These are phyloP conservation scores for Brettanomyces sp. DNA, from an alignment of 805 yeast species.

Conservation along the genomic window DNA sequence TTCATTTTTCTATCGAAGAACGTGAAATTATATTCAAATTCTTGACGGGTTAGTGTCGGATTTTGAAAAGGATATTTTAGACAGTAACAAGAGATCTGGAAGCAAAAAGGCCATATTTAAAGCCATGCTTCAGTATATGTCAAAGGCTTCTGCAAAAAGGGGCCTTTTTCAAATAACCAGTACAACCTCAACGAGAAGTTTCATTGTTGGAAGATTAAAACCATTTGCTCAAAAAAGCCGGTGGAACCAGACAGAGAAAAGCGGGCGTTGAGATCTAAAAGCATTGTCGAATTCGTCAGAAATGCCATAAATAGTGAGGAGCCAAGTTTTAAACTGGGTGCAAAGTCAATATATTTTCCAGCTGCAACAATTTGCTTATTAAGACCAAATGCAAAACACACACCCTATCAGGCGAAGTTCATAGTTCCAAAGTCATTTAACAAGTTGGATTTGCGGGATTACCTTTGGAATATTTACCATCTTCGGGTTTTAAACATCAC, in stretches of 20 bases:
- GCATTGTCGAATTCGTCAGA: conserved; percentile 20
- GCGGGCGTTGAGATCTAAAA: conserved; percentile 20
- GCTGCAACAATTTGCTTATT: conserved; percentile 70
- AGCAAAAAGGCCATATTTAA: too few relatives aligned
- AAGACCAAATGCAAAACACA: conserved; percentile 91
- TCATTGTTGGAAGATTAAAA: conserved; percentile 21
- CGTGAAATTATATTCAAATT: too few relatives aligned
- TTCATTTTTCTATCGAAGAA: too few relatives aligned
- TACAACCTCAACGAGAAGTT: conserved; percentile 11
- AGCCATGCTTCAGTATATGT: too few relatives aligned
- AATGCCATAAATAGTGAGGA: conserved; percentile 50
- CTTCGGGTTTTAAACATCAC: conserved; percentile 83
- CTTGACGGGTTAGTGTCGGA: too few relatives aligned
- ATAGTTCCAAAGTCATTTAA: conserved; percentile 90
- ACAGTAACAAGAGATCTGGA: too few relatives aligned
- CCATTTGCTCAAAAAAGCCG: conserved; percentile 19
- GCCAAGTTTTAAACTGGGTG: conserved; percentile 81
- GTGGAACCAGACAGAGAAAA: conserved; percentile 13
- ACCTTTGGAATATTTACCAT: conserved; percentile 83
- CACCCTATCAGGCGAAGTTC: conserved; percentile 95
- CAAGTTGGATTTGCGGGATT: conserved; percentile 90
- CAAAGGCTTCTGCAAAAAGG: too few relatives aligned
- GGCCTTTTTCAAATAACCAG: too few relatives aligned
- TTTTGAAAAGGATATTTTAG: too few relatives aligned
- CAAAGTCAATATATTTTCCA: conserved; percentile 71